Base-by-base conservation (phyloP, 1,284 basidiomycete genomes). In the Puccinia triticina region DNA sequence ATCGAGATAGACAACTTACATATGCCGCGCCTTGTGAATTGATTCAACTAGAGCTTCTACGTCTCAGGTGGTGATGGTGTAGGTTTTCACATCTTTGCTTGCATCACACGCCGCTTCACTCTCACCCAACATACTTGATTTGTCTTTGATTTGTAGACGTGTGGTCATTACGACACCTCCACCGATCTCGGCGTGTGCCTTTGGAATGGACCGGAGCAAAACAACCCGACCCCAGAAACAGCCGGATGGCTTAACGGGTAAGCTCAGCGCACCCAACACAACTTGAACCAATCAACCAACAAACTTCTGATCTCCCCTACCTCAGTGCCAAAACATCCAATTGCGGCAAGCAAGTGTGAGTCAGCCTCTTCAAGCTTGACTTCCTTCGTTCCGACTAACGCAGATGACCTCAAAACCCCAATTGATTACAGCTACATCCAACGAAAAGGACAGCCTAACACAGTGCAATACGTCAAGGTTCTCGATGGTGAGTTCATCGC, bases 191-290 rank as follows among this genome's bases (percentile, higher is more conserved):
- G 75, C 11, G 75, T 66, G 12, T 77, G 75, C 37, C 59, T 66
- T 4, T 77, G 75, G 75, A 66, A 32, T 21, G 57, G 59, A 18
- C 23, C 75, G 18, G 75, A 26, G 43, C 32, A 77, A 61, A 32
- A 29, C 14, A 66, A 50, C 10, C 26, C 53, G 26, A 50, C n/a
- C 21, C n/a, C 23, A 16, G 29, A 64, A 14, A 59, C 50, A 0
- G 75, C 75, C 34, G 75, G 75, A 64, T 77, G 75, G 59, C 23
- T 77, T 11, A 77, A 77, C 43, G 75, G 75, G 75, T 77, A 29
- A 10, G 67, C 61, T 21, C 32, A 7, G n/a, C 18, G 32, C 4
- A 3, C 2, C 1, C n/a, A 11, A 7, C 23, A 5, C 18, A 29
- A 14, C 26, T 14, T 59, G 14, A 61, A 61, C 18, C 59, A 12